These are phyloP conservation scores for Cercospora zeina DNA, from an alignment of 2,329 filamentous ascomycete species.

Conservation along the genomic window DNA sequence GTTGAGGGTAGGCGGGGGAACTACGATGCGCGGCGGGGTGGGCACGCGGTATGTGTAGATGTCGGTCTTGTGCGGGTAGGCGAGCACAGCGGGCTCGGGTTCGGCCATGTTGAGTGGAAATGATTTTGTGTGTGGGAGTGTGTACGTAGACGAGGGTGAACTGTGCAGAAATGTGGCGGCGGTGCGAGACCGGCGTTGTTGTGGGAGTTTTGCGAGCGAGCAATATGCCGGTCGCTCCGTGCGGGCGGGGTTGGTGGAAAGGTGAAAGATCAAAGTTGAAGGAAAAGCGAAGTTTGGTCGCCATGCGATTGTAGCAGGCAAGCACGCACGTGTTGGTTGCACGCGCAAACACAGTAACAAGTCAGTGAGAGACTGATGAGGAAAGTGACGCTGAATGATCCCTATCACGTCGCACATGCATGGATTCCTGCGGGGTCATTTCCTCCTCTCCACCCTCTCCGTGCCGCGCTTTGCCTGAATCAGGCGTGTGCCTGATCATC, in stretches of 20 bases:
- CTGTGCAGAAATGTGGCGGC: constrained; percentile 2
- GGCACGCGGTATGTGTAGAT: constrained; percentile 51
- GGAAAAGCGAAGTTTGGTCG: background rate
- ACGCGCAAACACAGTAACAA: background rate
- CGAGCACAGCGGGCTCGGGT: constrained; percentile 29
- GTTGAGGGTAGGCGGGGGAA: constrained; percentile 49
- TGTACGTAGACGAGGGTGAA: background rate
- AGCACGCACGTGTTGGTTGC: background rate
- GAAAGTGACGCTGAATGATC: constrained; percentile 2
- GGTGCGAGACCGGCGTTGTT: background rate
- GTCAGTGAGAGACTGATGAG: background rate
- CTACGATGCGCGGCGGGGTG: constrained; percentile 51
- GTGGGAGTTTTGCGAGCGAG: background rate
- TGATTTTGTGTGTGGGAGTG: background rate
- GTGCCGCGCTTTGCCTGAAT: background rate
- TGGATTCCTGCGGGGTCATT: background rate
- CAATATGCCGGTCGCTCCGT: background rate
- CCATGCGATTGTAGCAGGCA: background rate
- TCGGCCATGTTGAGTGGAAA: constrained; percentile 24
- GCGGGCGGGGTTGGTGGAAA: background rate
- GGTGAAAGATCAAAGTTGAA: background rate
- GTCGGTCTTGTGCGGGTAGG: constrained; percentile 36
- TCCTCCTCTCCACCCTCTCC: too few species aligned
- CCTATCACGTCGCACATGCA: constrained; percentile 4
- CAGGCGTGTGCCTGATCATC: background rate